Base-by-base conservation (phyloP, 352 stramenopile genomes). In the Phytophthora chlamydospora region DNA sequence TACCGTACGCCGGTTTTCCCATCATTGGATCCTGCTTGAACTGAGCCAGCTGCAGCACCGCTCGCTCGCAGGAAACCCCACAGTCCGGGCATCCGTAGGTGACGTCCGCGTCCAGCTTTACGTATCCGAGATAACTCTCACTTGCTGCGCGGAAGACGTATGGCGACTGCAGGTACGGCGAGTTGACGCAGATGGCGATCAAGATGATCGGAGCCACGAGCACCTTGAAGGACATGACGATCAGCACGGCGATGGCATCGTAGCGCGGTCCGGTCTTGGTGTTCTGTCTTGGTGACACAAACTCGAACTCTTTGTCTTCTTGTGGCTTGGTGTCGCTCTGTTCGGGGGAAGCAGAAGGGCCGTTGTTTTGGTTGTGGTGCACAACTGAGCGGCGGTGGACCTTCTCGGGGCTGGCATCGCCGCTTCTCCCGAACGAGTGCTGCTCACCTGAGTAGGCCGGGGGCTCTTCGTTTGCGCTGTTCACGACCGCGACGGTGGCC, bases 221-320 rank as follows among this genome's bases (percentile, higher is more conserved):
- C 38, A 76, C 67, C 52, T 76, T 76, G 53, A 76, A 69, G 14
- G 62, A 70, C 67, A 76, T 76, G 14, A 76, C 67, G 31, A 76
- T 24, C 13, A 76, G 49, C 17, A 76, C 67, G 4, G 67, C 62
- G 27, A 76, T 62, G 4, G 62, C 62, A 49, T 76, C 67, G 24
- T 64, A 73, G 4, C 57, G 58, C 19, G 48, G 52, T 1, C 62
- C 62, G 6, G 12, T 31, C 49, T 71, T 71, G 14, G 49, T 43
- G 35, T 62, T 66, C 13, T 49, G 17, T 35, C 57, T 43, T 11
- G 62, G 62, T 8, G 57, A 71, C 21, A 62, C 56, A 24, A 71
- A 71, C 12, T 71, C 62, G 29, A 71, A 71, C 38, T 71, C 57
- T 19, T 71, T 63, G 35, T 45, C 38, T 0, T 63, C 62, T 16